Evolutionary conservation across 106 monocot species (phyloP), one percentile per base, ranked within the genome.

Genomic region (Iris macrosiphon): DNA sequence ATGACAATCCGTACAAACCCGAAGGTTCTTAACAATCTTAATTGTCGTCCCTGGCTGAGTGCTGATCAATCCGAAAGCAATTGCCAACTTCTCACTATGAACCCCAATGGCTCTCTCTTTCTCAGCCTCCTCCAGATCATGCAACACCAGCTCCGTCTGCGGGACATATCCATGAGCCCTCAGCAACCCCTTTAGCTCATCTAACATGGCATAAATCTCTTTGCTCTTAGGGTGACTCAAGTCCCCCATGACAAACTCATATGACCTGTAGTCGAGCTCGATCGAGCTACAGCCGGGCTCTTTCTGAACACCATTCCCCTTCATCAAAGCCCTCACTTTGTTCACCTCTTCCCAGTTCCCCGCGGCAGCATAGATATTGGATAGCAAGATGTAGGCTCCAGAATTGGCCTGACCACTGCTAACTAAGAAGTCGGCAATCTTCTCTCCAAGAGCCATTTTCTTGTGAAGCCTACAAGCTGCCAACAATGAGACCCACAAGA

Each of bases 21-120:
- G 53, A 3, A 93, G 74, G 44, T 93, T 93, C 72, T 93, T 93
- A 17, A 75, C 67, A 8, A 93, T 79, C 84, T 65, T 80, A 14
- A 93, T 88, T 19, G 72, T 60, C 17, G 63, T 73, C 41, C 88
- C 83, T 0, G 93, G 88, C 12, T 28, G 34, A 13, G 88, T 81
- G 44, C 88, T 78, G 24, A 88, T 88, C 31, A 93, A 45, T 35
- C 88, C 93, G 27, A 78, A 81, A 12, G 84, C 76, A 40, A 88
- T 75, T 2, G 93, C 88, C 30, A 93, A 28, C 77, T 78, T 84
- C 78, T 93, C 93, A 21, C 93, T 88, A 54, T 93, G 93, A 33
- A 84, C 72, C 0, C 67, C 78, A 0, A 88, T 68, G 0, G 73
- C 83, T 35, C 71, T 54, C 63, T 75, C 87, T 49, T 93, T 93